Conservation (phyloP, 1,139 yeast genomes). For the Scheffersomyces segobiensis region DNA sequence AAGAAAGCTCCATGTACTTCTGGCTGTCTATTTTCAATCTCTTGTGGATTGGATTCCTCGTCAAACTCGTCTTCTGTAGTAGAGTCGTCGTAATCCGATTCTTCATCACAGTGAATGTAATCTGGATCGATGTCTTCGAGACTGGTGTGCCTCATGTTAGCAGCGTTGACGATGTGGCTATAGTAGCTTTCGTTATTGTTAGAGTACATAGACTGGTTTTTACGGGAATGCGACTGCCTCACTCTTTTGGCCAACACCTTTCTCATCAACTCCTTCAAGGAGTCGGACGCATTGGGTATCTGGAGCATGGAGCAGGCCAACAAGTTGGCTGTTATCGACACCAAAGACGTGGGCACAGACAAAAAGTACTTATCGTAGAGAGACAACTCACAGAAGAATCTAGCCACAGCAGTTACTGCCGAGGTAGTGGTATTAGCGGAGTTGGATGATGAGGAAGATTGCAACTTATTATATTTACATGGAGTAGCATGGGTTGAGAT, state of each 20-base stretch:
- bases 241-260: slow-evolving; percentile 8
- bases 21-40: slow-evolving; percentile 44
- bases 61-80: slow-evolving; percentile 11
- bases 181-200: slow-evolving; percentile 11
- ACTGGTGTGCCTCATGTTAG: slow-evolving; percentile 2
- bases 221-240: slow-evolving; percentile 6
- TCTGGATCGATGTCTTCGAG: slow-evolving; percentile 10
- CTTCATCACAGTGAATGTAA: slow-evolving; percentile 11
- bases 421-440: slow-evolving; percentile 33
- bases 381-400: slow-evolving; percentile 76
- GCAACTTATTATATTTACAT: slow-evolving; percentile 26
- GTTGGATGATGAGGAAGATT: slow-evolving; percentile 1
- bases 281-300: slow-evolving; percentile 37
- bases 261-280: slow-evolving; percentile 26
- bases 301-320: slow-evolving; percentile 70
- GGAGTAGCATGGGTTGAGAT: slow-evolving; percentile 27
- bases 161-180: slow-evolving; percentile 9
- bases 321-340: slow-evolving; percentile 69
- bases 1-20: slow-evolving; percentile 50
- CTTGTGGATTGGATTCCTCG: slow-evolving; percentile 10
- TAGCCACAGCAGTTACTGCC: slow-evolving; percentile 56
- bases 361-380: slow-evolving; percentile 71
- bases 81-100: slow-evolving; percentile 9
- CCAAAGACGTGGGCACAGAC: slow-evolving; percentile 57
- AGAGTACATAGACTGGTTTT: slow-evolving; percentile 6